Conservation (phyloP, 1,284 basidiomycete genomes). For the Trichosporon sp. region DNA sequence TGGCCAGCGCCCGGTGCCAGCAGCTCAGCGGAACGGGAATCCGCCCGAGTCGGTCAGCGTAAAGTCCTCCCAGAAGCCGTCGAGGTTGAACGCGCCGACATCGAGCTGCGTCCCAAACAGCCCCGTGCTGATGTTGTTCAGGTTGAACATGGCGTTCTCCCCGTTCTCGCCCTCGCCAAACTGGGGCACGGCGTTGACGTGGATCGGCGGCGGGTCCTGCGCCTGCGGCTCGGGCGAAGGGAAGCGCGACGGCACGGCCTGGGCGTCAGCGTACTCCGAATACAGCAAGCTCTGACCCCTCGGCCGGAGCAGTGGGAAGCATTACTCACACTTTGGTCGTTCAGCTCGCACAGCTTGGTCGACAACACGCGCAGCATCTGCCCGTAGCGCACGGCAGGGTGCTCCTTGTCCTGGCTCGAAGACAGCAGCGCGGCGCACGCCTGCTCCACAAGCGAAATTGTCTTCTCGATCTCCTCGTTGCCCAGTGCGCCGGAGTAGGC, state of each 20-base stretch:
- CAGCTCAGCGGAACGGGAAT: slow-evolving; percentile 38
- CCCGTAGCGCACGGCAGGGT: slow-evolving; percentile 45
- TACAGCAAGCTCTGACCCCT: too few species aligned
- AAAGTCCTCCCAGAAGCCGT: slow-evolving; percentile 48
- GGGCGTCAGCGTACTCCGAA: too few species aligned
- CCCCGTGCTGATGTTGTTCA: slow-evolving; percentile 16
- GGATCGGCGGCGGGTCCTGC: not conserved
- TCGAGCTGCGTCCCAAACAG: slow-evolving; percentile 43
- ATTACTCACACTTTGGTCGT: slow-evolving; percentile 37
- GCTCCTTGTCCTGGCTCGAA: slow-evolving; percentile 42
- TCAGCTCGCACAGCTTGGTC: slow-evolving; percentile 39
- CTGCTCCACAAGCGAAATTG: slow-evolving; percentile 38
- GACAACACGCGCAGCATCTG: slow-evolving; percentile 44
- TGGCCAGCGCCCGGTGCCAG: not conserved
- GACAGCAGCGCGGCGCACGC: slow-evolving; percentile 37
- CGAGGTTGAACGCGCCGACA: slow-evolving; percentile 34
- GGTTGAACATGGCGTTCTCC: slow-evolving; percentile 13
- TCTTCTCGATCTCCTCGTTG: slow-evolving; percentile 34
- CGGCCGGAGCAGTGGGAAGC: too few species aligned
- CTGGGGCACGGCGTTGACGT: not conserved
- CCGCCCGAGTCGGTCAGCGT: slow-evolving; percentile 41
- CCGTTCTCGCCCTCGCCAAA: not conserved
- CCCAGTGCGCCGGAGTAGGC: slow-evolving; percentile 40
- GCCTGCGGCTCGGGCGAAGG: slow-evolving; percentile 34
- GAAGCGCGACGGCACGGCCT: slow-evolving; percentile 45